Base-by-base conservation (phyloP, 2,329 filamentous ascomycete genomes). In the Neoarthrinium moseri region DNA sequence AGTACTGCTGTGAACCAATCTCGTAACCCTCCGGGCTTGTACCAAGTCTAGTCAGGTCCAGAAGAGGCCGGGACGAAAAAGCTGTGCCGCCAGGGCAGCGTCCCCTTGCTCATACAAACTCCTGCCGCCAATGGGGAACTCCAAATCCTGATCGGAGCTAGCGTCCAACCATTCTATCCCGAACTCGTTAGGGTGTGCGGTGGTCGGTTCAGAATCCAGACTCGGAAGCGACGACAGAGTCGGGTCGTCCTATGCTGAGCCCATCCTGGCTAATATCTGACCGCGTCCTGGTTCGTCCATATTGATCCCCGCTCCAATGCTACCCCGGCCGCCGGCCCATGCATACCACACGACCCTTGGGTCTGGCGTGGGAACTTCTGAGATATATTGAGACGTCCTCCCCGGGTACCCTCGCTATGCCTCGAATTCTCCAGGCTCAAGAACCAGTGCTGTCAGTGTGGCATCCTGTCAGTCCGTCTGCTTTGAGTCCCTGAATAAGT, bases 201-300 rank as follows among this genome's bases (percentile, higher is more conserved):
- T 29, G 22, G 15, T 40, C 18, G 37, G 37, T 40, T 17, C 12
- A 15, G 23, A 13, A 40, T 17, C n/a, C n/a, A n/a, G n/a, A n/a
- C n/a, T 18, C 20, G 21, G 37, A 29, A 29, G 37, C 37, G 37
- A 40, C 15, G 22, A 29, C 37, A 40, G 37, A 15, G 17, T 20
- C 23, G 35, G 35, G 20, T 17, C 30, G 23, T 17, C 30, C n/a
- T 40, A n/a, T 30, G 37, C 37, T 40, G 37, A 29, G 27, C 30
- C n/a, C n/a, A 40, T 40, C 37, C 37, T 40, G 37, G 37, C 37
- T 40, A 21, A 40, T 40, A 40, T 27, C 37, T 40, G 23, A 29
- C 37, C 18, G 15, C 23, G 8, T 18, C 22, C 23, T 39, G 20
- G 36, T 39, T 24, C 20, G 21, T 29, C 12, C 7, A 39, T 12